Evolutionary conservation across 805 yeast species (phyloP).

Genomic region (Wickerhamiella azymoides): DNA sequence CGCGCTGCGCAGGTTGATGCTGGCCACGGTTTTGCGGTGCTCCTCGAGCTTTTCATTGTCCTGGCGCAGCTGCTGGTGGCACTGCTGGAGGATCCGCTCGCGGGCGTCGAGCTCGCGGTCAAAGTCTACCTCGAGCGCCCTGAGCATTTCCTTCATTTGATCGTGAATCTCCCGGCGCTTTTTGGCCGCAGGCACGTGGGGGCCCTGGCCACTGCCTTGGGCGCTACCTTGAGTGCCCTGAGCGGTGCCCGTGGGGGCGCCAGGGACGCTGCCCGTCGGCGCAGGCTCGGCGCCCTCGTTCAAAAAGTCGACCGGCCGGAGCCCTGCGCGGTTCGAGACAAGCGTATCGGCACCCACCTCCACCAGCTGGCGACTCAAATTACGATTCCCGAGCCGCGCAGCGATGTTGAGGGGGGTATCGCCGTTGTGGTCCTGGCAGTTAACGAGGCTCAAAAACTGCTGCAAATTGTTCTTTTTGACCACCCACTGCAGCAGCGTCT

Average conservation of each 20-base stretch:
- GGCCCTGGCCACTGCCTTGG: no score
- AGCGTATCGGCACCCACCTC: conserved; percentile 80
- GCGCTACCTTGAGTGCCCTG: no score
- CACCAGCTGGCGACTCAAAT: conserved; percentile 64
- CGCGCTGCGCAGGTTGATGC: conserved; percentile 14
- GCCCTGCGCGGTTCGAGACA: conserved; percentile 70
- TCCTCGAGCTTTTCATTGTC: conserved; percentile 35
- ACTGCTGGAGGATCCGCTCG: conserved; percentile 35
- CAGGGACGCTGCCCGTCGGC: background rate
- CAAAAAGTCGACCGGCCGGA: conserved; percentile 79
- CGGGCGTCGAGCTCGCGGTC: conserved; percentile 42
- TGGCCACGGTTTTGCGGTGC: conserved; percentile 7
- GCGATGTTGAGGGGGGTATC: conserved; percentile 91
- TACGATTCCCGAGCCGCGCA: conserved; percentile 72
- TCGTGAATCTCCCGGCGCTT: conserved; percentile 33
- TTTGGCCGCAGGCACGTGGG: no score
- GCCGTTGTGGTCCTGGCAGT: conserved; percentile 84
- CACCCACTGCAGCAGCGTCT: conserved; percentile 62
- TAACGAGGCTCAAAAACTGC: conserved; percentile 53
- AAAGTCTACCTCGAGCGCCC: conserved; percentile 43
- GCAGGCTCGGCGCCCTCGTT: background rate
- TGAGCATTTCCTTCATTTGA: conserved; percentile 17
- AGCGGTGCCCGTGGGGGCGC: background rate
- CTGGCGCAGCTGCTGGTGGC: conserved; percentile 44
- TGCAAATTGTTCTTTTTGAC: conserved; percentile 42